Base-by-base conservation (phyloP, 2,329 filamentous ascomycete genomes). In the Microcyclospora pomicola region DNA sequence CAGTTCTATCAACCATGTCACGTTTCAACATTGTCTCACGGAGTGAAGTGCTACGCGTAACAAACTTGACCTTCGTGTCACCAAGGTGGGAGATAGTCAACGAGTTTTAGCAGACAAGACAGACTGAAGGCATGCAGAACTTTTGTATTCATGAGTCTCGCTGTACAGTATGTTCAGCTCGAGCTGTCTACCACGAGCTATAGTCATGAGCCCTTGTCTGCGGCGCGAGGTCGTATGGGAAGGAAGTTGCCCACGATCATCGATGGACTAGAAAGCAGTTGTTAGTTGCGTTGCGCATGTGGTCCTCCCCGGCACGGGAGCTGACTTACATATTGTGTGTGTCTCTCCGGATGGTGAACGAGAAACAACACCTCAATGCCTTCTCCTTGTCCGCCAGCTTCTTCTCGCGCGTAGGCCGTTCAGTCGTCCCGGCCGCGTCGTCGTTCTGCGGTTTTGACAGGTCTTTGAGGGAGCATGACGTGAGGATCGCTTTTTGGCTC, bases 211-310 rank as follows among this genome's bases (percentile, higher is more conserved):
- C 19, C 19, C 19, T 7, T 24, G 7, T 24, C 19, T 4, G 19
- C 19, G 19, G 27, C 41, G 31, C 36, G 27, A 11, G 37, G 39
- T 19, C 37, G 40, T 19, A 93, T 86, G 2, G 91, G 91, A 44
- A 98, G 63, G 59, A 98, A 98, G 57, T 98, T 98, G 35, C 91
- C 91, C 35, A 98, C 81, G 54, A 98, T 98, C 46, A 98, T 68
- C 36, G 84, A 86, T 36, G 91, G 91, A 55, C 91, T 94, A 49
- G 39, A 10, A 9, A 42, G 68, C 46, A 70, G 63, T 38, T 34
- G 15, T 33, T 34, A 40, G 44, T 7, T 10, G 16, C 28, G 35
- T 34, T n/a, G 13, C 11, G 37, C 19, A 33, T 33, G 24, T 28
- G 16, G 6, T 3, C 13, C n/a, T 28, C 6, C 24, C 15, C 33